These are phyloP conservation scores for Eucalyptus microcorys DNA, from an alignment of 345 rosid genomes.

Conservation along the genomic window DNA sequence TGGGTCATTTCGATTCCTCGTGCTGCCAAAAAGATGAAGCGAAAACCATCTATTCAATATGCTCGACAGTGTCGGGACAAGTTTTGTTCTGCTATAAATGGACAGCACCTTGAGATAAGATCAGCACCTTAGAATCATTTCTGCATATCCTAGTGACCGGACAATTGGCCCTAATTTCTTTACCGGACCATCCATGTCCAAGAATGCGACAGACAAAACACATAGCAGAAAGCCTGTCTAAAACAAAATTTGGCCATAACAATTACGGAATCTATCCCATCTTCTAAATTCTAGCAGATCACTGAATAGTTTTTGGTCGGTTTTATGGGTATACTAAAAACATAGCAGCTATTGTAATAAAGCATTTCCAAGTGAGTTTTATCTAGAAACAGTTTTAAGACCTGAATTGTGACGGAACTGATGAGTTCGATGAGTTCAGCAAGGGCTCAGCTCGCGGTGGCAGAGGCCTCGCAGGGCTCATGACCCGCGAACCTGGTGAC, in stretches of 20 bases:
- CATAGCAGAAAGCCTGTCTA: neutral
- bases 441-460: conserved; percentile 41
- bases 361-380: neutral
- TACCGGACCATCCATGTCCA: neutral
- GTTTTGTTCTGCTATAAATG: neutral
- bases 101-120: neutral
- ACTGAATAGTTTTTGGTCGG: neutral
- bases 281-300: neutral
- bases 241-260: neutral
- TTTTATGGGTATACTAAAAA: neutral
- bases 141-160: neutral
- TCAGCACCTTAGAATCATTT: neutral
- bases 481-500: conserved; percentile 37
- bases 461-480: conserved; percentile 43
- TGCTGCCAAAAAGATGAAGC: neutral
- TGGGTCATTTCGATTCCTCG: neutral
- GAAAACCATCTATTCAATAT: neutral
- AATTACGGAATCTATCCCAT: neutral
- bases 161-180: neutral
- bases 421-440: conserved; percentile 15
- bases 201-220: neutral
- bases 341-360: neutral
- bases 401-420: conserved; percentile 66
- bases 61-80: neutral
- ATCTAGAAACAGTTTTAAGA: conserved; percentile 1